Evolutionary conservation across 2,329 filamentous ascomycete genomes (phyloP).

Genomic region (Diaporthe sp.): DNA sequence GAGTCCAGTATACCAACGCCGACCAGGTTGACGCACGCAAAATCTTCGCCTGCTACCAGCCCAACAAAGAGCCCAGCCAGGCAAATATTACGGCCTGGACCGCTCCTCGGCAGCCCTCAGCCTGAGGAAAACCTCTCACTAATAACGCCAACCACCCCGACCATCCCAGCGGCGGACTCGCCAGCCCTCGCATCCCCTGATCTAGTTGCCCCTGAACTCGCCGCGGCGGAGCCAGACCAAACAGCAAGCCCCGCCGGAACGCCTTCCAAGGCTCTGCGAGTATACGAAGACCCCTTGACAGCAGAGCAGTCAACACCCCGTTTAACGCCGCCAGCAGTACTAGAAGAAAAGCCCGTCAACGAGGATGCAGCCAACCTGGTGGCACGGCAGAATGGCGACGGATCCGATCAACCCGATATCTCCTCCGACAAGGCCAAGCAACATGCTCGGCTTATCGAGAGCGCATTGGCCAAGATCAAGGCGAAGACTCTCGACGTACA

Average conservation of each 20-base stretch:
- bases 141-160: slow-evolving; percentile 59
- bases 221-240: slow-evolving; percentile 13
- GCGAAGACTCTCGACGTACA: slow-evolving; percentile 80
- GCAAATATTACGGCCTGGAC: slow-evolving; percentile 35
- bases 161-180: slow-evolving; percentile 20
- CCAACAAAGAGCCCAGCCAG: slow-evolving; percentile 46
- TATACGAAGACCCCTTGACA: slow-evolving; percentile 72
- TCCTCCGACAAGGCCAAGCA: slow-evolving; percentile 67
- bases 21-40: slow-evolving; percentile 48
- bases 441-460: slow-evolving; percentile 73
- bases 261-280: slow-evolving; percentile 57
- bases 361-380: slow-evolving; percentile 57
- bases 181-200: slow-evolving; percentile 30
- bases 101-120: slow-evolving; percentile 53
- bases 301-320: slow-evolving; percentile 49
- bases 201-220: slow-evolving; percentile 29
- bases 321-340: slow-evolving; percentile 58
- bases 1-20: slow-evolving; percentile 63
- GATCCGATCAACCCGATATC: slow-evolving; percentile 37
- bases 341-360: slow-evolving; percentile 71
- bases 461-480: slow-evolving; percentile 79
- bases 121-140: slow-evolving; percentile 65
- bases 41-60: slow-evolving; percentile 51
- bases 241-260: slow-evolving; percentile 37
- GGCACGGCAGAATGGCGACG: slow-evolving; percentile 37